phyloP scores from a whole-genome alignment of 139 green algal species.

The Tetradesmus lagerheimii region DNA sequence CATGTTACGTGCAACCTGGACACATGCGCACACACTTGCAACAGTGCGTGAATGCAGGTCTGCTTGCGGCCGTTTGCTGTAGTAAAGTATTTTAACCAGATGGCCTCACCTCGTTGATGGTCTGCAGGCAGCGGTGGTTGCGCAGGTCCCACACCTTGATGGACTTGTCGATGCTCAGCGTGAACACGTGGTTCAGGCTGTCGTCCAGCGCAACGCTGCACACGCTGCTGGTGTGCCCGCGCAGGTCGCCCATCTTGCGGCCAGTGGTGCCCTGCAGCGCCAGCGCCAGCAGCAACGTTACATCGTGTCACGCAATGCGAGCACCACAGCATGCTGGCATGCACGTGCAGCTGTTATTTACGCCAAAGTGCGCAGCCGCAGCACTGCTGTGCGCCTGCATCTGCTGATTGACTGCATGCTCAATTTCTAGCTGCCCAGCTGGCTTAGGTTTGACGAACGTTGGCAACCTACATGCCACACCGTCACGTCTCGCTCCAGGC shows the following conservation, averaged over 20 bases:
- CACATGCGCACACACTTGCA: no score
- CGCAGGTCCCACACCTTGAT: constrained; percentile 90
- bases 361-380: no score
- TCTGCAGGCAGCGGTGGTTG: constrained; percentile 86
- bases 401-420: constrained; percentile 17
- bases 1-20: no score
- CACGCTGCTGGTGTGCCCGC: constrained; percentile 78
- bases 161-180: constrained; percentile 74
- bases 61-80: no score
- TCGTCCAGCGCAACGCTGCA: constrained; percentile 76
- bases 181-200: constrained; percentile 80
- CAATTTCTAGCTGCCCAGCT: constrained; percentile 48
- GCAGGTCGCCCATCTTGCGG: constrained; percentile 63
- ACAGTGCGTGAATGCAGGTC: no score
- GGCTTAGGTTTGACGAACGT: no score
- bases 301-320: no score
- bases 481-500: constrained; percentile 83
- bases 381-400: no score
- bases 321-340: no score
- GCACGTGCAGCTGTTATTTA: no score
- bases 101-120: constrained; percentile 58
- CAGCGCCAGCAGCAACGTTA: background rate
- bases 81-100: no score
- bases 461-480: constrained; percentile 76
- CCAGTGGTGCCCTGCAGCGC: constrained; percentile 63